Conservation (phyloP, 495 filamentous ascomycete genomes). For the Delitschia confertaspora region DNA sequence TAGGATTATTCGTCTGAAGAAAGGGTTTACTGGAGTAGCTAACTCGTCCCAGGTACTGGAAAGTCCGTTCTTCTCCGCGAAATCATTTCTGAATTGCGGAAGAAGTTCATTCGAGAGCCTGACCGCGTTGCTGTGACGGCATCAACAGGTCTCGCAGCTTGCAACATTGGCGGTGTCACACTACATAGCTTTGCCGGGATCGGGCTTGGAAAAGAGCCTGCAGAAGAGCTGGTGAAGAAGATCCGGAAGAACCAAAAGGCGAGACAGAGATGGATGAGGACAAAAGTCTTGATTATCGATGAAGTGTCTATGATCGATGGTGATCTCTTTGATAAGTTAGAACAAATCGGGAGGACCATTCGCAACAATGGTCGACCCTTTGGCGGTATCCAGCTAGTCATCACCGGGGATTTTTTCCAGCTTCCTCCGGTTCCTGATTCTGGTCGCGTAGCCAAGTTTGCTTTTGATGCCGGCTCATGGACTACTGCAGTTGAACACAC, state of each 20-base stretch:
- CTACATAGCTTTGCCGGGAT: constrained; percentile 95
- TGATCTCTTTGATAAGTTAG: constrained; percentile 92
- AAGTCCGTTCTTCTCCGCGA: constrained; percentile 93
- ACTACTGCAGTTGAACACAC: constrained; percentile 88
- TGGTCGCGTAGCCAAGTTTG: constrained; percentile 67
- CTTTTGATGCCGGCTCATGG: constrained; percentile 88
- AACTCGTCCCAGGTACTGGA: constrained; percentile 65
- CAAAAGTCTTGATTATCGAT: constrained; percentile 80
- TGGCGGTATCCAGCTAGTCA: constrained; percentile 90
- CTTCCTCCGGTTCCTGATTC: constrained; percentile 84
- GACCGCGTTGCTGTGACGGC: constrained; percentile 88
- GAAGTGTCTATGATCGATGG: constrained; percentile 99
- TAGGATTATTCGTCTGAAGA: constrained; percentile 23
- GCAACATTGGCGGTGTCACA: constrained; percentile 92
- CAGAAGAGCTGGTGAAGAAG: constrained; percentile 77
- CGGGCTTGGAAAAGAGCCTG: constrained; percentile 84
- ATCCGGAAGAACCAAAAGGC: constrained; percentile 83
- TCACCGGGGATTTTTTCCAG: constrained; percentile 98
- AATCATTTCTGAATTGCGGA: constrained; percentile 71
- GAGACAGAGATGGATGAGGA: constrained; percentile 76
- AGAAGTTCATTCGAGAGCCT: constrained; percentile 61
- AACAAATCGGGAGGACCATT: constrained; percentile 69
- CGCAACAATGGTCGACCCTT: constrained; percentile 87
- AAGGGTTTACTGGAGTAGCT: neutral
- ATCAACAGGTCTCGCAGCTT: constrained; percentile 90